Base-by-base conservation (phyloP, 352 stramenopile species). In the Globisporangium sylvaticum region DNA sequence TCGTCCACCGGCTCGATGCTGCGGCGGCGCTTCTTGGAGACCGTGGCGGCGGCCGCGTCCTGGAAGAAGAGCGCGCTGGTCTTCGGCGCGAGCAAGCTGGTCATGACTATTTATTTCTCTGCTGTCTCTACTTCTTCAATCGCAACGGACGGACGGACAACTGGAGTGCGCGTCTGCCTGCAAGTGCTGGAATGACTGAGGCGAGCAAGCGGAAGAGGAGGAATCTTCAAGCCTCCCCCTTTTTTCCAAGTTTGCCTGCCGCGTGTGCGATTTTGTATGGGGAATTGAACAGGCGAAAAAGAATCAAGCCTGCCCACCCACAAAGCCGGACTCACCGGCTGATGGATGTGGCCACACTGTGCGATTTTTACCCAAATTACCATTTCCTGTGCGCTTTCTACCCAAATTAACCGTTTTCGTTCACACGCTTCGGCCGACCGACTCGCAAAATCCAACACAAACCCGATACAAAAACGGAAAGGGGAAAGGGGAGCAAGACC, bases 11-110 rank as follows among this genome's bases (percentile, higher is more conserved):
- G 78, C 63, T 91, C 83, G 67, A 89, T 83, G 52, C 81, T 89
- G 72, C 83, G 81, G 56, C 78, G 79, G 44, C 83, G 76, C 71
- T 91, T 91, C 73, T 89, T 89, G 64, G 78, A 77, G 50, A 48
- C 37, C 29, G 42, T 29, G 37, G 64, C n/a, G 54, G 56, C 9
- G 10, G 67, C 46, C 6, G 70, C 72, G 24, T 76, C 69, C 31
- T 75, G 65, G 44, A 77, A 66, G 66, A 79, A 69, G 55, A 63
- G 39, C 25, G 59, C 66, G 48, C 64, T 46, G 18, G 72, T 53
- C 54, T 60, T 72, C 55, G 84, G 65, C 58, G 83, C 73, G n/a
- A 79, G 75, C 81, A 88, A 84, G 73, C 76, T 83, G 42, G 60
- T 71, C 61, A 64, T 71, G 25, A 1, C 37, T 50, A 44, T 44